Evolutionary conservation across 208 protist genomes (phyloP).

Genomic region (Trypanosoma scelopori): DNA sequence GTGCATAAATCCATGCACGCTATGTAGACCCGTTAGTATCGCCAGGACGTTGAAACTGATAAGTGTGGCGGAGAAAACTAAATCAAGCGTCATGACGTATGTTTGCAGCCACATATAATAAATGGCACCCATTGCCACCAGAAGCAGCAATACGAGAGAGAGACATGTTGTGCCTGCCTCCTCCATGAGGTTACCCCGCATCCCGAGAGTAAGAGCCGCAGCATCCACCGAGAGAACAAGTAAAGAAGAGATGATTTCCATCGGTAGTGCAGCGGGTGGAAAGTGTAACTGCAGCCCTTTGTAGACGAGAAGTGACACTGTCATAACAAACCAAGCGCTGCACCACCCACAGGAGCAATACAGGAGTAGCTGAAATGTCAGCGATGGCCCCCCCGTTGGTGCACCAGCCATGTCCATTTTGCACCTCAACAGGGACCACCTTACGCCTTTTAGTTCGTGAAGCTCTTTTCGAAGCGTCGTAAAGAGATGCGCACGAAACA

Average conservation of each 20-base stretch:
- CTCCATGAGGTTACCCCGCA: constrained; percentile 58
- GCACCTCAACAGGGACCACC: too few relatives aligned
- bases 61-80: constrained; percentile 61
- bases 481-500: not conserved
- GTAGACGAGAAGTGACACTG: constrained; percentile 57
- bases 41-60: constrained; percentile 53
- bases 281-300: constrained; percentile 58
- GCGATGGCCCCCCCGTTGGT: constrained; percentile 35
- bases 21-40: constrained; percentile 37
- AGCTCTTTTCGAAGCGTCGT: not conserved
- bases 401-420: constrained; percentile 1
- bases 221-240: constrained; percentile 49
- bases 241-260: constrained; percentile 61
- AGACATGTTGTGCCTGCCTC: constrained; percentile 30
- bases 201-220: constrained; percentile 40
- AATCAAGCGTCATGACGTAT: constrained; percentile 76
- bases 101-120: constrained; percentile 88
- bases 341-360: constrained; percentile 38
- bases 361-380: constrained; percentile 57
- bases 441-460: not conserved
- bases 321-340: constrained; percentile 54
- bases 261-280: constrained; percentile 56
- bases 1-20: constrained; percentile 19
- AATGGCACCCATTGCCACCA: constrained; percentile 47
- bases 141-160: constrained; percentile 36